These are phyloP conservation scores for Eimeria praecox DNA, from an alignment of 169 alveolate genomes.

Conservation along the genomic window DNA sequence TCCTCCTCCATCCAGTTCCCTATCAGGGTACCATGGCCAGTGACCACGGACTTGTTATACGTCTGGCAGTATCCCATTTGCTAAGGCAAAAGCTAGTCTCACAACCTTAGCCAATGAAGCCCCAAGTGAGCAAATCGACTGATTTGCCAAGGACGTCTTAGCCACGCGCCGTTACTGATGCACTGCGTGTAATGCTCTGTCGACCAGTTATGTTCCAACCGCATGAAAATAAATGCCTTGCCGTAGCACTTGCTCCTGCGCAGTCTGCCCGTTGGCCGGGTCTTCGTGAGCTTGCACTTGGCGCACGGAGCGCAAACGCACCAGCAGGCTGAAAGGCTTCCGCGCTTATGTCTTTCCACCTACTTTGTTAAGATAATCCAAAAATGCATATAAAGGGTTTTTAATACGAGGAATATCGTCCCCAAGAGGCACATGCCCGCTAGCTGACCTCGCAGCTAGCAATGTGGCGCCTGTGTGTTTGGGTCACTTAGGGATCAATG, in stretches of 20 bases:
- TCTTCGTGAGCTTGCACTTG: conserved; percentile 36
- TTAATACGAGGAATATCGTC: not conserved
- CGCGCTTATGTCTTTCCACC: not conserved
- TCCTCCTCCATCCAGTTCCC: conserved; percentile 83
- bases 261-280: conserved; percentile 44
- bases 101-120: not conserved
- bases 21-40: conserved; percentile 82
- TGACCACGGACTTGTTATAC: conserved; percentile 68
- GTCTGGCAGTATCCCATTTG: conserved; percentile 78
- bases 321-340: conserved; percentile 48
- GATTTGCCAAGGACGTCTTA: not conserved
- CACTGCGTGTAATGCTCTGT: conserved; percentile 23
- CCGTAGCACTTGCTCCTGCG: not conserved
- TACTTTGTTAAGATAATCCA: not conserved
- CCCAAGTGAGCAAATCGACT: conserved; percentile 6
- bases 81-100: not conserved
- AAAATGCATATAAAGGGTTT: not conserved
- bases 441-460: not conserved
- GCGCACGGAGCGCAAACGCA: conserved; percentile 67
- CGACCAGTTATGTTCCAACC: not conserved
- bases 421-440: conserved; percentile 10
- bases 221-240: not conserved
- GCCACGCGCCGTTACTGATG: conserved; percentile 4
- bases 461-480: not conserved
- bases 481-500: conserved; percentile 35